These are phyloP conservation scores for Populus hybrid DNA, from an alignment of 441 rosid species.

Conservation along the genomic window DNA sequence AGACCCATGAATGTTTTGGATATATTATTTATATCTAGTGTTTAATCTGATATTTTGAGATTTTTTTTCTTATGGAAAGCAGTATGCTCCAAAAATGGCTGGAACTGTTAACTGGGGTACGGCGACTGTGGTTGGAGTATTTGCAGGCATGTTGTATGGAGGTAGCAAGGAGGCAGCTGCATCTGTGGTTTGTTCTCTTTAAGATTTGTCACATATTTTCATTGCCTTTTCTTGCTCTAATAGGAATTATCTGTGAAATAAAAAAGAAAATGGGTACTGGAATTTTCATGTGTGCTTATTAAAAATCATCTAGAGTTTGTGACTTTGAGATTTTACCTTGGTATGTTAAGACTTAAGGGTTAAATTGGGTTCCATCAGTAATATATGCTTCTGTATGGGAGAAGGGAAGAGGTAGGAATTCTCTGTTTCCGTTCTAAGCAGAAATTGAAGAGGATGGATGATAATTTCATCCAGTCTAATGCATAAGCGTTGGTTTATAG, in stretches of 20 bases:
- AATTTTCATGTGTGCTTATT: not conserved
- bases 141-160: conserved; percentile 86
- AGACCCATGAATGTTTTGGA: not conserved
- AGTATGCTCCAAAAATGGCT: conserved; percentile 51
- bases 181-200: conserved; percentile 59
- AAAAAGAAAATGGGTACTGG: not conserved
- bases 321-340: not conserved
- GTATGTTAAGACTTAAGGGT: not conserved
- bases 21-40: not conserved
- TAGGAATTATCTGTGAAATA: not conserved
- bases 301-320: not conserved
- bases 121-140: conserved; percentile 76
- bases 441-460: not conserved
- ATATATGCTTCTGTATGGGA: not conserved
- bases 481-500: not conserved
- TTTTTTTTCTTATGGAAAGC: conserved; percentile 6
- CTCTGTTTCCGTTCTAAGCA: not conserved
- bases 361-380: not conserved
- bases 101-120: conserved; percentile 87
- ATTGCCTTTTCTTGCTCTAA: not conserved
- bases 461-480: not conserved
- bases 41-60: not conserved
- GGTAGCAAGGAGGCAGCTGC: conserved; percentile 96
- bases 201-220: not conserved
- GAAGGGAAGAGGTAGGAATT: not conserved